Evolutionary conservation across 345 rosid species (phyloP).

Genomic region (Geranium brycei): DNA sequence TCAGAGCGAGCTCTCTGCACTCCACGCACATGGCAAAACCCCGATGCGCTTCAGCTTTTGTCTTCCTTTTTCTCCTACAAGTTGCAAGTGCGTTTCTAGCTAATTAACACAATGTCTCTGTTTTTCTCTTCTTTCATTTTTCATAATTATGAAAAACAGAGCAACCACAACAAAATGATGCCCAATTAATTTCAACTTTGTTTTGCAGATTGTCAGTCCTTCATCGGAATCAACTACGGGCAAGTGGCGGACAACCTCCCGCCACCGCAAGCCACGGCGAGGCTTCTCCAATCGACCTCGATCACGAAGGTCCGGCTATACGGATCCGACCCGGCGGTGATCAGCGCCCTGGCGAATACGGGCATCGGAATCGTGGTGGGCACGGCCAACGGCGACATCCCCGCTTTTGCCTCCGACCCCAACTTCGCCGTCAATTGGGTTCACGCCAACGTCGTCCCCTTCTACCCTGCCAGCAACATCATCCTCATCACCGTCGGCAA

Average conservation of each 20-base stretch:
- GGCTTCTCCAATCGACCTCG: constrained; percentile 64
- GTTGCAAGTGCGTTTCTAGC: too few species aligned
- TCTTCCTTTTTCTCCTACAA: too few species aligned
- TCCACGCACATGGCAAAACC: too few species aligned
- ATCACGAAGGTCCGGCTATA: constrained; percentile 64
- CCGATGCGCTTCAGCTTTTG: too few species aligned
- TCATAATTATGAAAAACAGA: too few species aligned
- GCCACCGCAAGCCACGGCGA: constrained; percentile 49
- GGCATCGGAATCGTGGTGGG: constrained; percentile 70
- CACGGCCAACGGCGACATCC: constrained; percentile 53
- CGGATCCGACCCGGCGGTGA: constrained; percentile 59
- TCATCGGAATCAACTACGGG: constrained; percentile 81
- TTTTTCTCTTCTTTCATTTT: too few species aligned
- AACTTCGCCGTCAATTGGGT: constrained; percentile 56
- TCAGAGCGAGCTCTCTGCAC: too few species aligned
- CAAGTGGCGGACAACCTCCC: constrained; percentile 76
- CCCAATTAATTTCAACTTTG: too few species aligned
- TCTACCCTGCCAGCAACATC: constrained; percentile 73
- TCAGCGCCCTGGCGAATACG: constrained; percentile 64
- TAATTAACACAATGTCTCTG: too few species aligned
- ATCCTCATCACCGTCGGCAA: constrained; percentile 68
- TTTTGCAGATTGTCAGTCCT: constrained; percentile 48
- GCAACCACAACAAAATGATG: too few species aligned
- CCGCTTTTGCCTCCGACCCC: constrained; percentile 63
- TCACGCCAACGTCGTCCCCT: constrained; percentile 49